Evolutionary conservation across 2,329 filamentous ascomycete genomes (phyloP).

Genomic region (Alternaria dauci): DNA sequence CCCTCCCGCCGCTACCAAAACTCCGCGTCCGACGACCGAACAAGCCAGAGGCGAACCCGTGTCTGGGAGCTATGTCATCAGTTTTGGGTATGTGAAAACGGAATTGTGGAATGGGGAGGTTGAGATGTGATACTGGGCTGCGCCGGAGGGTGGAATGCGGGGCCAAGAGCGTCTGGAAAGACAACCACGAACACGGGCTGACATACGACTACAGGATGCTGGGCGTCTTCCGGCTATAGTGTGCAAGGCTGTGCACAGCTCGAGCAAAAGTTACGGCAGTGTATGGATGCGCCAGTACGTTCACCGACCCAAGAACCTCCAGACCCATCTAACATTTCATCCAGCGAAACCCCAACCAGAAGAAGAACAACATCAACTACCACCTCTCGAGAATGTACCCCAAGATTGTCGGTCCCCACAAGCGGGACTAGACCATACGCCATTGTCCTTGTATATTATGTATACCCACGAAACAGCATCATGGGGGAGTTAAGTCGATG

Average conservation of each 20-base stretch:
- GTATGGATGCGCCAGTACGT: slow-evolving; percentile 82
- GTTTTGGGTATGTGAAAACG: slow-evolving; percentile 64
- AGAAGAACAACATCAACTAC: slow-evolving; percentile 89
- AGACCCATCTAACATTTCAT: slow-evolving; percentile 17
- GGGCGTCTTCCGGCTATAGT: slow-evolving; percentile 79
- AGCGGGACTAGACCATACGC: slow-evolving; percentile 62
- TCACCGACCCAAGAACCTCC: slow-evolving; percentile 11
- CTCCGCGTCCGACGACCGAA: slow-evolving; percentile 72
- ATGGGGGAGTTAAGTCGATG: slow-evolving; percentile 31
- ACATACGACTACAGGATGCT: slow-evolving; percentile 69
- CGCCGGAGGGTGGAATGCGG: background rate
- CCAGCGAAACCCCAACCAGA: slow-evolving; percentile 64
- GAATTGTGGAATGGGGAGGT: background rate
- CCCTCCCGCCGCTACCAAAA: slow-evolving; percentile 67
- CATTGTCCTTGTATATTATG: slow-evolving; percentile 35
- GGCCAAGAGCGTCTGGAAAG: background rate
- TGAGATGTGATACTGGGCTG: background rate
- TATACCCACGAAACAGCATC: slow-evolving; percentile 32
- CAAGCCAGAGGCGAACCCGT: slow-evolving; percentile 68
- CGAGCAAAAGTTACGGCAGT: slow-evolving; percentile 68
- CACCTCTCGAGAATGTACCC: slow-evolving; percentile 81
- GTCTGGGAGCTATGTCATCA: slow-evolving; percentile 70
- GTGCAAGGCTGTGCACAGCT: slow-evolving; percentile 67
- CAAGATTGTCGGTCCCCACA: slow-evolving; percentile 74
- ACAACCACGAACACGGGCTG: slow-evolving; percentile 24